Evolutionary conservation across 352 stramenopile genomes (phyloP), one percentile per base, ranked within the genome.

Genomic region (Thraustochytrium sp.): DNA sequence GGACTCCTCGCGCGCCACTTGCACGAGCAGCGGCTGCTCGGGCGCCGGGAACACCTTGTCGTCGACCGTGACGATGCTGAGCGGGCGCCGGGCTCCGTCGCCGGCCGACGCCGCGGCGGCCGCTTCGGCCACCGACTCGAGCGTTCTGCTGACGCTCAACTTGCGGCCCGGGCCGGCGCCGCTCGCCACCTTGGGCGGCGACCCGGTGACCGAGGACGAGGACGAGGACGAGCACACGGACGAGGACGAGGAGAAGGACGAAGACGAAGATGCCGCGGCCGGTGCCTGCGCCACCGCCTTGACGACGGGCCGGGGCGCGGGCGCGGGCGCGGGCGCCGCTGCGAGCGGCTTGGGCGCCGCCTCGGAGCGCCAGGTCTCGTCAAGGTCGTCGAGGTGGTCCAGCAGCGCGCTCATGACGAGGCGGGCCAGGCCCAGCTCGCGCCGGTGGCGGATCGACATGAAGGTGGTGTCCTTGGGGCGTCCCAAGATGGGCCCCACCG

Each of bases 401-500:
- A 80, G 23, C 51, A 80, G 26, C 8, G 68, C 68, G 53, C 34
- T 46, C 48, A 80, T 42, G 13, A 80, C 53, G 13, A 40, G 42
- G 13, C 68, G 11, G n/a, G 40, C 68, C 4, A 65, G 53, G 5
- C 31, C 46, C 3, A 80, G 49, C 46, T 64, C 68, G 48, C 46
- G 42, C 18, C 68, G 48, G 37, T 80, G 68, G 9, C 68, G 68
- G 23, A 80, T 80, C 3, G 68, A 80, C 68, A 80, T 80, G 29
- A 64, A 64, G 13, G 68, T 51, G 11, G 68, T 80, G 42, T 80
- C 36, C 16, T 72, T 77, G 13, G 68, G 68, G 13, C 53, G 76
- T 18, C 21, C 68, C 18, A 80, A 26, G 42, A 80, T 80, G 13
- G 68, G 68, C 26, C 31, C 53, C n/a, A 80, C 9, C 18, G 46